phyloP scores from a whole-genome alignment of 2,329 filamentous ascomycete species.

The Colletotrichum neosansevieriae region DNA sequence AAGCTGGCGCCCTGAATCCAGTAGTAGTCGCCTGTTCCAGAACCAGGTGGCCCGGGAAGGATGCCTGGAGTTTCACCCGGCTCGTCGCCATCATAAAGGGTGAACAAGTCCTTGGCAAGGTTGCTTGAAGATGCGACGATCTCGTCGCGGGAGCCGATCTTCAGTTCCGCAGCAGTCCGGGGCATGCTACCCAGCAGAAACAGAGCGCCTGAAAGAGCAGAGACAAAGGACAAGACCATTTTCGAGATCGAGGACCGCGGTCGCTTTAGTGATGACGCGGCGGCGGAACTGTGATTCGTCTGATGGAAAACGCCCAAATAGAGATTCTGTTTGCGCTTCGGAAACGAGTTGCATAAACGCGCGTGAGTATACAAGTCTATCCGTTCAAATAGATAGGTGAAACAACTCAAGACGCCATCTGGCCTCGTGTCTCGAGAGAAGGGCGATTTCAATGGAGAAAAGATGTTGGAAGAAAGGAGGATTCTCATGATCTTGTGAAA shows the following conservation, averaged over 20 bases:
- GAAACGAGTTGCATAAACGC: no score
- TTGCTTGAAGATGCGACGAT: slow-evolving; percentile 41
- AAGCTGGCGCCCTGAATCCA: slow-evolving; percentile 50
- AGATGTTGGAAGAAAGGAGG: background rate
- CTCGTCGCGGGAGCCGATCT: slow-evolving; percentile 32
- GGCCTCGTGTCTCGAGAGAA: no score
- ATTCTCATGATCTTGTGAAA: background rate
- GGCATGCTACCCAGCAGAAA: background rate
- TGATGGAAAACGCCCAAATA: no score
- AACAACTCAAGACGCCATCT: no score
- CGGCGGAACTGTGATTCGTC: no score
- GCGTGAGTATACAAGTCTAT: no score
- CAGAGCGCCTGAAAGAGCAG: slow-evolving; percentile 1
- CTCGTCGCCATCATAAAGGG: slow-evolving; percentile 48
- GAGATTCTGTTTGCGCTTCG: no score
- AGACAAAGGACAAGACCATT: background rate
- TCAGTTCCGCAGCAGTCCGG: background rate
- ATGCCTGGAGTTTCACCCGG: slow-evolving; percentile 47
- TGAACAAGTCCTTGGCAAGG: slow-evolving; percentile 48
- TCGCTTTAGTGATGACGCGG: background rate
- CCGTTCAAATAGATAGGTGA: background rate
- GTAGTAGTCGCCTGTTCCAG: slow-evolving; percentile 49
- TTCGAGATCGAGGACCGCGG: no score
- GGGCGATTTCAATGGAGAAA: no score
- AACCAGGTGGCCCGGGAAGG: slow-evolving; percentile 44